These are phyloP conservation scores for Magnusiomyces clavatus DNA, from an alignment of 1,139 yeast genomes.

Conservation along the genomic window DNA sequence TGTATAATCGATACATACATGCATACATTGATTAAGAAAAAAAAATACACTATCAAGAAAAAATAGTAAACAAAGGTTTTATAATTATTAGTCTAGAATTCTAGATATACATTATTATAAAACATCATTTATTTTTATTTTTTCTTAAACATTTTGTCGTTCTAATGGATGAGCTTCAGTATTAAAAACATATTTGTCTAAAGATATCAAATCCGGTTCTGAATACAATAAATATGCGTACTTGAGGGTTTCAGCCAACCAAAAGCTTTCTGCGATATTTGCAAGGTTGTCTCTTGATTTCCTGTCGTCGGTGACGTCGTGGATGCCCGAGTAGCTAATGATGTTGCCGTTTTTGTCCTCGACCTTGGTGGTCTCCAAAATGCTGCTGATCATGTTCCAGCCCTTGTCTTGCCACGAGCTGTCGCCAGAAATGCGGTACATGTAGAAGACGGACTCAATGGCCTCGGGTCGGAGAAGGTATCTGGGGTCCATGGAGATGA, in stretches of 20 bases:
- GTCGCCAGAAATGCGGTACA: conserved; percentile 72
- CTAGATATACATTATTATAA: too few relatives aligned
- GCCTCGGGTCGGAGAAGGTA: conserved; percentile 68
- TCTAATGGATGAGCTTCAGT: conserved; percentile 78
- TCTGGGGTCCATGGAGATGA: conserved; percentile 37
- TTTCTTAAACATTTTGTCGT: not conserved
- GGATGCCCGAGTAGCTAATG: conserved; percentile 40
- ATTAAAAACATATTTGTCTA: conserved; percentile 67
- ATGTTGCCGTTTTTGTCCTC: conserved; percentile 35
- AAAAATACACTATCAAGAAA: too few relatives aligned
- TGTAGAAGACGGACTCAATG: conserved; percentile 64
- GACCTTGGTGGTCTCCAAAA: conserved; percentile 30
- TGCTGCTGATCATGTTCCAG: conserved; percentile 52
- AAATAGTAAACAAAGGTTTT: too few relatives aligned
- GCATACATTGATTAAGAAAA: too few relatives aligned
- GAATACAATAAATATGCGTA: conserved; percentile 65
- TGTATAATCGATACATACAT: too few relatives aligned
- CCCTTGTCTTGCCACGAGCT: conserved; percentile 62
- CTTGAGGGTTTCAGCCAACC: conserved; percentile 76
- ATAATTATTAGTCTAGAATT: too few relatives aligned
- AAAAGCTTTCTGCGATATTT: conserved; percentile 57
- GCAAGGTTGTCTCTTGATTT: conserved; percentile 20
- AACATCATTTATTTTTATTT: too few relatives aligned
- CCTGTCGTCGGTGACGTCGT: conserved; percentile 41
- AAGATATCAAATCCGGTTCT: conserved; percentile 48